A percentile compares a stretch with the other conserved stretches of the same genome.
phyloP scores from a whole-genome alignment of 441 rosid genomes.

The Gossypium lobatum region DNA sequence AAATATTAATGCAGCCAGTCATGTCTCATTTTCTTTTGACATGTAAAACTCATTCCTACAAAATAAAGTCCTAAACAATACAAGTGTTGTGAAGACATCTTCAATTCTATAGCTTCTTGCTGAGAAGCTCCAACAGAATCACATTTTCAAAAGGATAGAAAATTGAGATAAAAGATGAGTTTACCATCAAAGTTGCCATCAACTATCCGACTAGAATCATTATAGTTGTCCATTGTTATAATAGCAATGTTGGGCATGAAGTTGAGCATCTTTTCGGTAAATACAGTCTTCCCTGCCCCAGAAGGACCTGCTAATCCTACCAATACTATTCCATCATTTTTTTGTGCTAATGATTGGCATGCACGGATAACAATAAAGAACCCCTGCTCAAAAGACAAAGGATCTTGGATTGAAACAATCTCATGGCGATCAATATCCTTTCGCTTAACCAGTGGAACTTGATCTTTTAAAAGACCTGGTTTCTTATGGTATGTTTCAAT shows the following conservation, averaged over 20 bases:
- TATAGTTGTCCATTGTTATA: conserved; percentile 93
- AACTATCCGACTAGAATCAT: conserved; percentile 80
- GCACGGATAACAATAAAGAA: conserved; percentile 84
- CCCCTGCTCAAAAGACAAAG: conserved; percentile 84
- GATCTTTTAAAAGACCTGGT: conserved; percentile 80
- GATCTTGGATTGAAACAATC: conserved; percentile 64
- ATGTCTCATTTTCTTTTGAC: neutral
- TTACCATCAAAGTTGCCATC: conserved; percentile 96
- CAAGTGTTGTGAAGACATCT: neutral
- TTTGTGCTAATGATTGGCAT: conserved; percentile 80
- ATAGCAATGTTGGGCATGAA: conserved; percentile 88
- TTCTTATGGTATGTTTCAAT: conserved; percentile 47
- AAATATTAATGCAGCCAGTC: neutral
- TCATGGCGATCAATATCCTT: conserved; percentile 59
- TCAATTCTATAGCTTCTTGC: neutral
- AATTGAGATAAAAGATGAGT: conserved; percentile 9
- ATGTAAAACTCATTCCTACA: neutral
- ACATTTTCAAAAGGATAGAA: too few relatives aligned
- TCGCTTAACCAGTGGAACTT: conserved; percentile 63
- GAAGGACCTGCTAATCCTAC: conserved; percentile 97
- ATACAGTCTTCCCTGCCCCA: conserved; percentile 96
- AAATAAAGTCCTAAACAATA: neutral
- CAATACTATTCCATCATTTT: conserved; percentile 76
- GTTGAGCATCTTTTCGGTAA: conserved; percentile 80
- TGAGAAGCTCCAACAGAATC: neutral